A percentile compares a stretch with the other conserved stretches of the same genome.
phyloP scores from a whole-genome alignment of 768 basidiomycete species.

The Brasilioporus rufonigricans region DNA sequence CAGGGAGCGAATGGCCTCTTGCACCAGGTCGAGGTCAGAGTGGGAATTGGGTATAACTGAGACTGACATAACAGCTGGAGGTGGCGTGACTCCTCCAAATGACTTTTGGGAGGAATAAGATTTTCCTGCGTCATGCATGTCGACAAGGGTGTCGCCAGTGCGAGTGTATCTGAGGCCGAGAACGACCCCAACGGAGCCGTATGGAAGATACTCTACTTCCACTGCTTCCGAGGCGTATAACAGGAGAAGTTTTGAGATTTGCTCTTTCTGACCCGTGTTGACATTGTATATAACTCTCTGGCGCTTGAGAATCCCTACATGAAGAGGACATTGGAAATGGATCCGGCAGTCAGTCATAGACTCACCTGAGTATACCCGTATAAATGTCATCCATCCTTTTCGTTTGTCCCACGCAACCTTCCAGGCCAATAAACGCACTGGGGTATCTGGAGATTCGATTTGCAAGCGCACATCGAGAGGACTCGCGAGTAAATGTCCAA shows the following conservation, averaged over 20 bases:
- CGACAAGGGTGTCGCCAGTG: slow-evolving; percentile 82
- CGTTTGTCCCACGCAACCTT: slow-evolving; percentile 84
- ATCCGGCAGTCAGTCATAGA: not conserved
- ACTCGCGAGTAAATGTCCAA: slow-evolving; percentile 75
- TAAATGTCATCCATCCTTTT: slow-evolving; percentile 91
- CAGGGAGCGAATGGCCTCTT: slow-evolving; percentile 68
- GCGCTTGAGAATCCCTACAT: slow-evolving; percentile 58
- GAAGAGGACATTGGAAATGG: slow-evolving; percentile 3
- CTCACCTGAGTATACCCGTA: slow-evolving; percentile 83
- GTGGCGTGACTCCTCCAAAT: slow-evolving; percentile 66
- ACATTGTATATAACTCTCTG: slow-evolving; percentile 63
- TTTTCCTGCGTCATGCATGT: slow-evolving; percentile 39
- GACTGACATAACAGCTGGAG: slow-evolving; percentile 82
- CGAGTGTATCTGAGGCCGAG: slow-evolving; percentile 81
- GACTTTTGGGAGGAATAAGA: slow-evolving; percentile 36
- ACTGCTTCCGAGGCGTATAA: slow-evolving; percentile 74
- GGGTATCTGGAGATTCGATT: slow-evolving; percentile 42
- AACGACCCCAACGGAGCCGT: slow-evolving; percentile 82
- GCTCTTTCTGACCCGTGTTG: slow-evolving; percentile 68
- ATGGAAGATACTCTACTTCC: slow-evolving; percentile 78
- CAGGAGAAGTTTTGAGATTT: slow-evolving; percentile 69
- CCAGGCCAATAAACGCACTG: slow-evolving; percentile 74
- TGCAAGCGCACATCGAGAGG: slow-evolving; percentile 64
- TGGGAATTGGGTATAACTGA: slow-evolving; percentile 80
- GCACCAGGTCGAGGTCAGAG: slow-evolving; percentile 73